Conservation (phyloP, 129 eudicot genomes). For the Deinandra increscens region DNA sequence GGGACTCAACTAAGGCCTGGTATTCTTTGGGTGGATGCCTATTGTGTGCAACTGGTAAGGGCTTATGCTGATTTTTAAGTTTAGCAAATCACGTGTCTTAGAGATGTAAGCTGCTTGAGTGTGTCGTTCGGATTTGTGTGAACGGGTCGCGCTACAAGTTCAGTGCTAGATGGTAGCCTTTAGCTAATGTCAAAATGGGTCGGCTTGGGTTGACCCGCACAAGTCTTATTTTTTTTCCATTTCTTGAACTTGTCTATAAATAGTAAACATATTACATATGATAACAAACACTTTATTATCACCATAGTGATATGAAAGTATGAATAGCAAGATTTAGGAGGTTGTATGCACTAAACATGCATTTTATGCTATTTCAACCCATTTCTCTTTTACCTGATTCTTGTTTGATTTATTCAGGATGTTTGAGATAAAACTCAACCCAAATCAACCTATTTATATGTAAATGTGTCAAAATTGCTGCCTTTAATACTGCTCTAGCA, state of each 20-base stretch:
- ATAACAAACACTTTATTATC: background rate
- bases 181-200: background rate
- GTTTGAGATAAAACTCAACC: background rate
- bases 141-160: background rate
- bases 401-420: background rate
- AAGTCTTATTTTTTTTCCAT: background rate
- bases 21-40: constrained; percentile 93
- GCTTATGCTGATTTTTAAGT: constrained; percentile 7
- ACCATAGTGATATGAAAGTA: background rate
- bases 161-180: background rate
- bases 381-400: background rate
- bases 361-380: background rate
- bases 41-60: constrained; percentile 86
- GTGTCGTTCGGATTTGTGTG: background rate
- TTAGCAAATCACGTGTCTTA: background rate
- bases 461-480: background rate
- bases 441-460: background rate
- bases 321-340: background rate
- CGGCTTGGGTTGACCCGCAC: background rate
- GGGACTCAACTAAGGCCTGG: constrained; percentile 83
- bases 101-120: background rate
- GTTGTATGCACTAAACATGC: background rate
- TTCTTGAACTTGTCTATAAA: background rate
- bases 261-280: background rate
- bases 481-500: background rate